A percentile compares a stretch with the other conserved stretches of the same genome.
These are phyloP conservation scores for Rhizomucor pusillus DNA, from an alignment of 371 early-diverging fungal genomes.

Conservation along the genomic window DNA sequence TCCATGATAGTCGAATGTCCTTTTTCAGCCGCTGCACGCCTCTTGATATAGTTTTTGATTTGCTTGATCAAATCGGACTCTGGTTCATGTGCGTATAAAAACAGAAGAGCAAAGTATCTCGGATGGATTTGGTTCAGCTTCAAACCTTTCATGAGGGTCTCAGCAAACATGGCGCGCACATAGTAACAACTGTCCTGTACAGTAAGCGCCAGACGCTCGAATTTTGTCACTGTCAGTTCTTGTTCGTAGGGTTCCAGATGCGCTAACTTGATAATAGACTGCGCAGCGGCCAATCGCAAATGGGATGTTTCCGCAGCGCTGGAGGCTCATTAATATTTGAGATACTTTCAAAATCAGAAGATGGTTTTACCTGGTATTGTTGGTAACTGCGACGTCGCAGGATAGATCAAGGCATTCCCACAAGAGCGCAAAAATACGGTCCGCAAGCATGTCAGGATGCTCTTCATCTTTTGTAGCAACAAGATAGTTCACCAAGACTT, in stretches of 20 bases:
- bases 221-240: slow-evolving; percentile 52
- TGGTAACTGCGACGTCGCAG: slow-evolving; percentile 24
- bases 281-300: slow-evolving; percentile 66
- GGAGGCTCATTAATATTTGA: background rate
- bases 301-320: slow-evolving; percentile 43
- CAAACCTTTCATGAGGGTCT: slow-evolving; percentile 71
- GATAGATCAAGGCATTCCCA: slow-evolving; percentile 26
- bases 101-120: slow-evolving; percentile 69
- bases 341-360: background rate
- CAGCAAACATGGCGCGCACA: slow-evolving; percentile 76
- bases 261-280: slow-evolving; percentile 67
- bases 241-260: slow-evolving; percentile 46
- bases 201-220: slow-evolving; percentile 56
- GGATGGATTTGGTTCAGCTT: slow-evolving; percentile 56
- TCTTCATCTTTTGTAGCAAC: slow-evolving; percentile 9
- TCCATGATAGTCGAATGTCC: slow-evolving; percentile 47
- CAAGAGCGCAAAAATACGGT: slow-evolving; percentile 21
- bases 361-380: slow-evolving; percentile 18
- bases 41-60: slow-evolving; percentile 34
- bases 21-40: slow-evolving; percentile 15
- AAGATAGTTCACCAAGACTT: slow-evolving; percentile 31
- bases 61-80: slow-evolving; percentile 60
- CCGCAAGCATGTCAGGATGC: slow-evolving; percentile 15
- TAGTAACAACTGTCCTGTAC: slow-evolving; percentile 78
- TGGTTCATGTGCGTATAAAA: slow-evolving; percentile 87